Evolutionary conservation across 2,329 filamentous ascomycete genomes (phyloP).

Genomic region (Nemania diffusa): DNA sequence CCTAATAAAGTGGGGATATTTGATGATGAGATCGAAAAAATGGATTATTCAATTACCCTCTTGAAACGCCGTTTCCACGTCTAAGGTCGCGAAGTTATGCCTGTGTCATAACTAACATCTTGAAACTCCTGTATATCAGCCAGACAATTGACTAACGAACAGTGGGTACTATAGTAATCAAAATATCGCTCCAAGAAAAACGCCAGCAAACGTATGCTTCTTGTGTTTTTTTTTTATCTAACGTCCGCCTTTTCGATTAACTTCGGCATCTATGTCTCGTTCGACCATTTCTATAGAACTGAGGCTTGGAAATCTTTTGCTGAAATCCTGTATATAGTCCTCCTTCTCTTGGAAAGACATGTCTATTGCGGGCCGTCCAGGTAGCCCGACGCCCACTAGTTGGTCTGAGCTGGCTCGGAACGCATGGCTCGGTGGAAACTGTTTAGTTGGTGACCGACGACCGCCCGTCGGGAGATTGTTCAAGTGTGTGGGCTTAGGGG

Average conservation of each 20-base stretch:
- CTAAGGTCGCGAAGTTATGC: constrained; percentile 17
- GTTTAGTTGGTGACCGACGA: constrained; percentile 60
- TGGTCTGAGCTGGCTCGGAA: constrained; percentile 50
- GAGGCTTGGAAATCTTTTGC: constrained; percentile 86
- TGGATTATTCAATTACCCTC: constrained; percentile 34
- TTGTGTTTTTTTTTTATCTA: constrained; percentile 32
- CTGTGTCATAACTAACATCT: constrained; percentile 20
- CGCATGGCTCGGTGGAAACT: constrained; percentile 41
- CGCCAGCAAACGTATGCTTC: constrained; percentile 19
- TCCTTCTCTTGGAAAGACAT: constrained; percentile 69
- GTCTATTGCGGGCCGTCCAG: constrained; percentile 61
- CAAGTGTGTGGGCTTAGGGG: constrained; percentile 70
- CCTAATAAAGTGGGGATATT: background rate
- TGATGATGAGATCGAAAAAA: constrained; percentile 11
- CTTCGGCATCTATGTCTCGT: constrained; percentile 63
- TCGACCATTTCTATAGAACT: constrained; percentile 90
- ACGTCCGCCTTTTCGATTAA: constrained; percentile 39
- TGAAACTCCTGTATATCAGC: constrained; percentile 19
- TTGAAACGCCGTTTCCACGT: constrained; percentile 33
- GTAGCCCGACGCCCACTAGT: constrained; percentile 58
- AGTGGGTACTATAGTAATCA: constrained; percentile 20
- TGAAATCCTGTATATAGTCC: constrained; percentile 77
- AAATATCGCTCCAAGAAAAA: constrained; percentile 18
- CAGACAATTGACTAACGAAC: background rate
- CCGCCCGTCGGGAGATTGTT: constrained; percentile 63